These are phyloP conservation scores for Diaporthe eres DNA, from an alignment of 2,329 filamentous ascomycete species.

Conservation along the genomic window DNA sequence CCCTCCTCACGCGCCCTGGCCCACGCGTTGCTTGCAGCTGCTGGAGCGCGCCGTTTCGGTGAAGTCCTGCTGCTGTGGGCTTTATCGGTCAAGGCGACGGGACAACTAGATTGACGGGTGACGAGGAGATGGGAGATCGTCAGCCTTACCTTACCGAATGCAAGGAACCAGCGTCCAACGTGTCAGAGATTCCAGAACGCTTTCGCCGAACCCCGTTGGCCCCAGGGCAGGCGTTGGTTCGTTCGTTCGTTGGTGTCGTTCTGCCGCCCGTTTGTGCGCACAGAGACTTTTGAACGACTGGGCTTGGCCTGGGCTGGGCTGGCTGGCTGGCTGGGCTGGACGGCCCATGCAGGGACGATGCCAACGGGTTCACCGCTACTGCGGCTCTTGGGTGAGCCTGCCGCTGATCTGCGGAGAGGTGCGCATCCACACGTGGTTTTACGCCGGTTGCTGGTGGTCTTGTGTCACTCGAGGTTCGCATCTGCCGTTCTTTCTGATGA, in stretches of 20 bases:
- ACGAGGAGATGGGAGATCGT: conserved; percentile 23
- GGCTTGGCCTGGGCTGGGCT: background rate
- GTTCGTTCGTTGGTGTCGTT: background rate
- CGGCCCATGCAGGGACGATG: conserved; percentile 24
- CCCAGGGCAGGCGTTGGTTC: background rate
- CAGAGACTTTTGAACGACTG: background rate
- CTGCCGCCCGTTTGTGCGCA: conserved; percentile 4
- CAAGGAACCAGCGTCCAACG: conserved; percentile 5
- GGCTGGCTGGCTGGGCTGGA: background rate
- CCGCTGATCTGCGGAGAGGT: conserved; percentile 36
- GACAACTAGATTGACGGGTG: conserved; percentile 5
- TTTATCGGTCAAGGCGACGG: conserved; percentile 25
- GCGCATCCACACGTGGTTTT: conserved; percentile 37
- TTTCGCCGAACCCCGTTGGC: conserved; percentile 7
- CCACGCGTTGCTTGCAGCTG: conserved; percentile 6
- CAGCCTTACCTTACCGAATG: conserved; percentile 9
- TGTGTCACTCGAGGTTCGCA: conserved; percentile 32
- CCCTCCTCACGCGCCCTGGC: background rate
- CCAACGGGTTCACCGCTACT: conserved; percentile 35
- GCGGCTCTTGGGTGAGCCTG: conserved; percentile 28
- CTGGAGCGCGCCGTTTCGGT: conserved; percentile 13
- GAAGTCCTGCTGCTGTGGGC: conserved; percentile 5
- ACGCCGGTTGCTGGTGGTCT: background rate
- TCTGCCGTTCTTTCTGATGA: conserved; percentile 2
- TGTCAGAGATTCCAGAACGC: conserved; percentile 13